Evolutionary conservation across 1,284 basidiomycete species (phyloP).

Genomic region (Microbotryum scabiosae): DNA sequence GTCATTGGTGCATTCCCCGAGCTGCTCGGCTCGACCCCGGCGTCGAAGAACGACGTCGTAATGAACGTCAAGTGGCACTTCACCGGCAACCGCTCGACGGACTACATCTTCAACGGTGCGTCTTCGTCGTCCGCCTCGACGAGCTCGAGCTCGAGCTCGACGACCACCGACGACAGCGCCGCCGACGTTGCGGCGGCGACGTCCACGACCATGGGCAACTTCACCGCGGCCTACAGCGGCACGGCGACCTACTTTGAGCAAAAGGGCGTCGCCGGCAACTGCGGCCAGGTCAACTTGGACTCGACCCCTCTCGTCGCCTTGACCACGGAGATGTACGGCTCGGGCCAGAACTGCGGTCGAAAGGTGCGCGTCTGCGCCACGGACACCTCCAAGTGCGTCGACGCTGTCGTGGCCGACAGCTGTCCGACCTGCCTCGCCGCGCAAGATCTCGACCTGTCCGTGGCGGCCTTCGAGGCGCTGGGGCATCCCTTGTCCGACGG

Average conservation of each 20-base stretch:
- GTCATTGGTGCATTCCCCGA: slow-evolving; percentile 15
- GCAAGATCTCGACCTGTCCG: slow-evolving; percentile 58
- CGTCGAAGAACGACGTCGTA: slow-evolving; percentile 22
- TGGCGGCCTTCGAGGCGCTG: slow-evolving; percentile 60
- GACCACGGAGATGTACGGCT: neutral
- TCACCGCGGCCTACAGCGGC: no score
- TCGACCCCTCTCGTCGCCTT: neutral
- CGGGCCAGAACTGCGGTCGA: slow-evolving; percentile 1
- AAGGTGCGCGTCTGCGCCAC: neutral
- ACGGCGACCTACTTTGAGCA: neutral
- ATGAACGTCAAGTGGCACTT: slow-evolving; percentile 14
- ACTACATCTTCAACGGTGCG: neutral
- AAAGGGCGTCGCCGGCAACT: neutral
- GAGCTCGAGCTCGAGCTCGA: no score
- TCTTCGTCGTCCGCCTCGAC: no score
- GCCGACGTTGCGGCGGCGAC: no score
- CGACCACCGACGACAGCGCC: no score
- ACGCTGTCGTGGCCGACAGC: neutral
- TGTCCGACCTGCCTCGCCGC: neutral
- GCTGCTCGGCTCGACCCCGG: slow-evolving; percentile 2
- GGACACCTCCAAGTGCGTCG: neutral
- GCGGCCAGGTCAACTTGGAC: neutral
- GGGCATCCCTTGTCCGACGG: slow-evolving; percentile 28
- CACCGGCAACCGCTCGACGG: slow-evolving; percentile 14
- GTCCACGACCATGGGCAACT: no score